Evolutionary conservation across 345 rosid species (phyloP).

Genomic region (Geranium rotundifolium): DNA sequence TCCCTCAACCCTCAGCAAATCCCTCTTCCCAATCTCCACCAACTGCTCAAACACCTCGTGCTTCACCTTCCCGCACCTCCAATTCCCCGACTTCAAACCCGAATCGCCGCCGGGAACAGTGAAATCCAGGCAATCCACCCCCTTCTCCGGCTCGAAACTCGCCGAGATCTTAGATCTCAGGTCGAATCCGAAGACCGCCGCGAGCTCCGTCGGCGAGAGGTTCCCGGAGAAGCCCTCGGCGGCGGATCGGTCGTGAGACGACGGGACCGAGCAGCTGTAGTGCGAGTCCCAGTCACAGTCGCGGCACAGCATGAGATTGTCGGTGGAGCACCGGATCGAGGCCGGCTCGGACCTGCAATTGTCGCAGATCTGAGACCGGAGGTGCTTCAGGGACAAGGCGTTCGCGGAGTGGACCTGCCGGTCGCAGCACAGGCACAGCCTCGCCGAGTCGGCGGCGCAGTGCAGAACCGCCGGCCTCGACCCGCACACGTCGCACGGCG

Average conservation of each 20-base stretch:
- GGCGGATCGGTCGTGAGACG: slow-evolving; percentile 10
- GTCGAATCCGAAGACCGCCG: slow-evolving; percentile 17
- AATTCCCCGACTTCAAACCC: slow-evolving; percentile 15
- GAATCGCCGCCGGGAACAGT: slow-evolving; percentile 30
- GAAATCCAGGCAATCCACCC: slow-evolving; percentile 39
- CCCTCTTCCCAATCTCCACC: slow-evolving; percentile 41
- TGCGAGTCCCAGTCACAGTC: slow-evolving; percentile 24
- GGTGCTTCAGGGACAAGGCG: slow-evolving; percentile 59
- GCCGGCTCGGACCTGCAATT: slow-evolving; percentile 28
- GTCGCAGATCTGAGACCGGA: slow-evolving; percentile 93
- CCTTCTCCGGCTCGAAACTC: slow-evolving; percentile 15
- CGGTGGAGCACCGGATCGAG: slow-evolving; percentile 16
- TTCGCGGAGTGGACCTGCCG: slow-evolving; percentile 92
- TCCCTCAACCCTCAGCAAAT: slow-evolving; percentile 9
- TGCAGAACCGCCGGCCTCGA: slow-evolving; percentile 55
- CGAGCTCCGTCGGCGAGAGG: slow-evolving; percentile 23
- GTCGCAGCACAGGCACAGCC: slow-evolving; percentile 79
- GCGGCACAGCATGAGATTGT: slow-evolving; percentile 22
- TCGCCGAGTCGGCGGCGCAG: slow-evolving; percentile 85
- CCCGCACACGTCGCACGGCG: slow-evolving; percentile 71
- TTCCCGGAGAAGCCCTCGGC: slow-evolving; percentile 32
- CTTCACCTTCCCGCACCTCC: slow-evolving; percentile 40
- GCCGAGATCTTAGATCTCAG: slow-evolving; percentile 1
- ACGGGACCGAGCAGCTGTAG: slow-evolving; percentile 11
- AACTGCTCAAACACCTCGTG: slow-evolving; percentile 54